Conservation (phyloP, 2,329 filamentous ascomycete genomes). For the Colletotrichum camelliae region DNA sequence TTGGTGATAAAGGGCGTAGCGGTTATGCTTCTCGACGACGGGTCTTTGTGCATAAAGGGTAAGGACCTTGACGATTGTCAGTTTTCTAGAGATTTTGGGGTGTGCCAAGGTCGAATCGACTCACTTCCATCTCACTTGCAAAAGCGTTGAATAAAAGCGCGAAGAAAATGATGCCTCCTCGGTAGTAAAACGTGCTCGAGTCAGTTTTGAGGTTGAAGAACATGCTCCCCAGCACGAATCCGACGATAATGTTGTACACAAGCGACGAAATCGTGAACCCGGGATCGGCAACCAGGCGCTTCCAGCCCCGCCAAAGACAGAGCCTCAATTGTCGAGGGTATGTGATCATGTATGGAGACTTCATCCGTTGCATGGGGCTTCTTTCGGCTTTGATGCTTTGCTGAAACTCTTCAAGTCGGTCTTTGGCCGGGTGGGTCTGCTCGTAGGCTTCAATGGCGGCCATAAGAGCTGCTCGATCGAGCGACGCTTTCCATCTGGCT, state of each 20-base stretch:
- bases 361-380: constrained; percentile 62
- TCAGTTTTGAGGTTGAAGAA: constrained; percentile 65
- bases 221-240: constrained; percentile 67
- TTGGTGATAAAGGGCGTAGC: constrained; percentile 39
- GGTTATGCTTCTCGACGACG: constrained; percentile 31
- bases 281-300: constrained; percentile 68
- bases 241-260: constrained; percentile 38
- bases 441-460: constrained; percentile 4
- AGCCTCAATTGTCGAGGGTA: constrained; percentile 66
- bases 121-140: constrained; percentile 29
- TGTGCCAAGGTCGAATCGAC: neutral
- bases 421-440: neutral
- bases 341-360: constrained; percentile 68
- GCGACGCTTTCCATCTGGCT: constrained; percentile 14
- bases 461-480: neutral
- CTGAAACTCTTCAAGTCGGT: constrained; percentile 19
- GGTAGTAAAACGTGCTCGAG: constrained; percentile 61
- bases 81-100: neutral
- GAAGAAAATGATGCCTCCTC: constrained; percentile 32
- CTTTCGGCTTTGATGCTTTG: constrained; percentile 13
- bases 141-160: constrained; percentile 37
- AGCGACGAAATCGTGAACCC: constrained; percentile 70
- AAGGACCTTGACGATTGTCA: constrained; percentile 5
- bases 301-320: constrained; percentile 67
- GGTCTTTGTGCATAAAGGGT: constrained; percentile 28